Base-by-base conservation (phyloP, 2,329 filamentous ascomycete species). In the Acrocalymma vagum region DNA sequence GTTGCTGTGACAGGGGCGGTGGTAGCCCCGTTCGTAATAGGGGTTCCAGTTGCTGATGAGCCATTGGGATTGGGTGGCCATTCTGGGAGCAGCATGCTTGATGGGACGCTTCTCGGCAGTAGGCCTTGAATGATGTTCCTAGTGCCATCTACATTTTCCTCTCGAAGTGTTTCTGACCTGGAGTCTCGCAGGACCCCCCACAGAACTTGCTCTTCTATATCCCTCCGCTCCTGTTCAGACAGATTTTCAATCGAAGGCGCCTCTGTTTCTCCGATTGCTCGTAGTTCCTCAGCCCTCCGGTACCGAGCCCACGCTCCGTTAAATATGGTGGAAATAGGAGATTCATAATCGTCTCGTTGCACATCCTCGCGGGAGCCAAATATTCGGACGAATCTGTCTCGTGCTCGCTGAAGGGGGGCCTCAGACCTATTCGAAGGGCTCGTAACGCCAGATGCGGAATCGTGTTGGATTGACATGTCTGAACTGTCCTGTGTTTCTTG, bases 321-420 rank as follows among this genome's bases (percentile, higher is more conserved):
- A 53, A 75, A 78, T 72, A 78, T 73, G 44, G 67, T 65, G 13
- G 72, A 69, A 9, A 78, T 71, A 0, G 76, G 76, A n/a, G 71
- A 75, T 39, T 74, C 69, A 48, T 78, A 78, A 21, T 74, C 69
- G 3, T 76, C 73, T 3, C 66, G 68, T n/a, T 72, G 59, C 35
- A 78, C 63, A 9, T 78, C 74, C 45, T 78, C 75, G 9, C 74
- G 58, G 0, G 71, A 71, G 10, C 76, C 76, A 42, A 77, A 78
- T 0, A 77, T 53, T 8, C 74, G 63, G 5, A 43, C 45, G 13
- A 65, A 53, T 13, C 60, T 51, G 29, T 69, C 64, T 26, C 55
- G 46, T 3, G 58, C 54, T 14, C 61, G 56, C 29, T 62, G 58
- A 6, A 57, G 25, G 23, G 41, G 50, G 5, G 45, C 40, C 21